Evolutionary conservation across 495 filamentous ascomycete species (phyloP).

Genomic region (Aspergillus steynii): DNA sequence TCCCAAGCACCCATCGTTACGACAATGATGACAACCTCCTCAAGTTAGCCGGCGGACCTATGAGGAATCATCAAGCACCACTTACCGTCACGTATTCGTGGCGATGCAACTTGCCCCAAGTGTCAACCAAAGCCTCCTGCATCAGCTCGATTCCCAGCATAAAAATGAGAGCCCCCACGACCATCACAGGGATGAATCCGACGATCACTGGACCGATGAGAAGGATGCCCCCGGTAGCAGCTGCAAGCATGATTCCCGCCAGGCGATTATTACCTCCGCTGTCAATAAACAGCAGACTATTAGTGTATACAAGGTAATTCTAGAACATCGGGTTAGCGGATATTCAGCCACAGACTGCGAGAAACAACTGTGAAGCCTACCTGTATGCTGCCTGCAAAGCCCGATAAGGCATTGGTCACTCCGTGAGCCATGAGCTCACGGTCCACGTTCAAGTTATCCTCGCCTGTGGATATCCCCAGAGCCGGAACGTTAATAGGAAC

Average conservation of each 20-base stretch:
- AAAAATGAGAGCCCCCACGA: slow-evolving; percentile 93
- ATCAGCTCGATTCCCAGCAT: slow-evolving; percentile 88
- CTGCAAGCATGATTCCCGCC: slow-evolving; percentile 83
- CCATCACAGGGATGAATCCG: slow-evolving; percentile 93
- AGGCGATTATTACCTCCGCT: slow-evolving; percentile 85
- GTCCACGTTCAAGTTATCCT: slow-evolving; percentile 88
- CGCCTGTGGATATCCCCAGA: slow-evolving; percentile 80
- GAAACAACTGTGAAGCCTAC: slow-evolving; percentile 27
- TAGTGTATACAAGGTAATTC: slow-evolving; percentile 97
- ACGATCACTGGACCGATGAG: slow-evolving; percentile 82
- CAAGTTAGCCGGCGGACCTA: slow-evolving; percentile 20
- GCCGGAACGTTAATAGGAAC: slow-evolving; percentile 98
- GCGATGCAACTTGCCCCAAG: slow-evolving; percentile 78
- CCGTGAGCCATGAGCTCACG: slow-evolving; percentile 92
- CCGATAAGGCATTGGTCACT: slow-evolving; percentile 88
- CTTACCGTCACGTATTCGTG: slow-evolving; percentile 86
- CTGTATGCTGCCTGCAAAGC: slow-evolving; percentile 84
- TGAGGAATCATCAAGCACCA: neutral
- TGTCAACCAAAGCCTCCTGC: slow-evolving; percentile 81
- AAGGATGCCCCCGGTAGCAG: slow-evolving; percentile 76
- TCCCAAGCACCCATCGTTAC: slow-evolving; percentile 95
- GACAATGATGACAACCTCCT: slow-evolving; percentile 82
- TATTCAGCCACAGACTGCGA: neutral
- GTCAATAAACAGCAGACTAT: slow-evolving; percentile 90
- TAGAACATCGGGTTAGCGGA: slow-evolving; percentile 21